Conservation (phyloP, 2,329 filamentous ascomycete species). For the Neospermospora avenae region DNA sequence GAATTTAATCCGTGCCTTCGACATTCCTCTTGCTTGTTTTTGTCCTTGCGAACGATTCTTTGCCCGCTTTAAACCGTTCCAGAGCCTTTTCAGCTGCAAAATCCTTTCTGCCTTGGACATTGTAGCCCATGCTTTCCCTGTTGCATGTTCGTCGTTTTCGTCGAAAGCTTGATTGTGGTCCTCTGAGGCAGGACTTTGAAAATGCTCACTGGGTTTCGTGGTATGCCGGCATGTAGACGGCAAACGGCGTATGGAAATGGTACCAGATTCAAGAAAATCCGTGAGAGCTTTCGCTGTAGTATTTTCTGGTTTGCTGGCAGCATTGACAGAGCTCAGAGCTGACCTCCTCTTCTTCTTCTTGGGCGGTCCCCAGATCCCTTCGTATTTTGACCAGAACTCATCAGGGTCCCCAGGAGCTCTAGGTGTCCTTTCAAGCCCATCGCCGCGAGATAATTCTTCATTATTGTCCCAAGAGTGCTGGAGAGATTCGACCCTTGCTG, state of each 20-base stretch:
- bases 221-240: too few species aligned
- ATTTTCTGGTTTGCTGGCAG: neutral
- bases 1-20: neutral
- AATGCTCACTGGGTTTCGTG: neutral
- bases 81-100: neutral
- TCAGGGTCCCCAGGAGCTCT: conserved; percentile 1
- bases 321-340: neutral
- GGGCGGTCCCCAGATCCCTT: conserved; percentile 13
- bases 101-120: neutral
- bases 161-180: neutral
- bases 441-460: neutral
- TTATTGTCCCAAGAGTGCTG: neutral
- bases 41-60: neutral
- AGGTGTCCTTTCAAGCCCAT: neutral
- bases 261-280: neutral
- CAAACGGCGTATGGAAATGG: too few species aligned
- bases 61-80: neutral
- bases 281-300: neutral
- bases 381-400: conserved; percentile 15
- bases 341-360: neutral
- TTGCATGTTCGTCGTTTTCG: neutral
- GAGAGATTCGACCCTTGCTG: neutral
- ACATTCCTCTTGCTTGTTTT: neutral
- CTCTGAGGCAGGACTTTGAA: neutral
- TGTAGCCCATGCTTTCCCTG: neutral